Evolutionary conservation across 768 basidiomycete genomes (phyloP).

Genomic region (Aureoboletus auriporus): DNA sequence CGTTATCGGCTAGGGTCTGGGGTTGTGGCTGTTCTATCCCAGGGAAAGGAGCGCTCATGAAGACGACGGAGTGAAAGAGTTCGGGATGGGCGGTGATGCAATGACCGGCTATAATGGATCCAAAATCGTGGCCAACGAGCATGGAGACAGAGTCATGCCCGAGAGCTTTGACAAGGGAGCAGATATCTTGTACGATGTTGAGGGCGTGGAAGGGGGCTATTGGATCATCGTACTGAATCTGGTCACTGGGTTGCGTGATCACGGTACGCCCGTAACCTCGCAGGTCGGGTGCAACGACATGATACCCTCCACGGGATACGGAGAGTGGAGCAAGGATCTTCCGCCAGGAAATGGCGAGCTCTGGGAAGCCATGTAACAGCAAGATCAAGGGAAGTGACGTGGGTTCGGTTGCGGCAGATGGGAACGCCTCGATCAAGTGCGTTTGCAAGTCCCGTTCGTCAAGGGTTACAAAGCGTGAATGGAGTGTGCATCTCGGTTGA

Average conservation of each 20-base stretch:
- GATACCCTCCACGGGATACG: constrained; percentile 40
- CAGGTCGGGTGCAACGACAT: constrained; percentile 61
- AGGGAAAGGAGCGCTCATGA: constrained; percentile 58
- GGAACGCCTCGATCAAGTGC: constrained; percentile 48
- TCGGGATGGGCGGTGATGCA: constrained; percentile 54
- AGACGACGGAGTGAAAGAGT: constrained; percentile 49
- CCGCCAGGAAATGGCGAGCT: constrained; percentile 64
- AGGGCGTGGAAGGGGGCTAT: constrained; percentile 46
- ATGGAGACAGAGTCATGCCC: constrained; percentile 43
- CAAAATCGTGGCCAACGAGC: constrained; percentile 62
- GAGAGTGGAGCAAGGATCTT: constrained; percentile 51
- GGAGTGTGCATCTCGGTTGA: constrained; percentile 33
- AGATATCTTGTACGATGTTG: constrained; percentile 49
- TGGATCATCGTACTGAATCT: constrained; percentile 44
- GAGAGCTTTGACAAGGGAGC: constrained; percentile 48
- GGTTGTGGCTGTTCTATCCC: constrained; percentile 37
- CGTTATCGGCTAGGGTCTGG: constrained; percentile 1
- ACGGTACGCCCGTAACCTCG: constrained; percentile 48
- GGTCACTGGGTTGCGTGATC: constrained; percentile 23
- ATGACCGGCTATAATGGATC: constrained; percentile 49
- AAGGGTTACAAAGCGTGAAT: constrained; percentile 34
- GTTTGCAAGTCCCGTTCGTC: constrained; percentile 42
- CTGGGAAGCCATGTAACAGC: constrained; percentile 65
- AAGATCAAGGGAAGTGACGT: constrained; percentile 43
- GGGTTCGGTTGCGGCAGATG: constrained; percentile 16